Conservation (phyloP, 2,329 filamentous ascomycete species). For the Paraphoma chrysanthemicola region DNA sequence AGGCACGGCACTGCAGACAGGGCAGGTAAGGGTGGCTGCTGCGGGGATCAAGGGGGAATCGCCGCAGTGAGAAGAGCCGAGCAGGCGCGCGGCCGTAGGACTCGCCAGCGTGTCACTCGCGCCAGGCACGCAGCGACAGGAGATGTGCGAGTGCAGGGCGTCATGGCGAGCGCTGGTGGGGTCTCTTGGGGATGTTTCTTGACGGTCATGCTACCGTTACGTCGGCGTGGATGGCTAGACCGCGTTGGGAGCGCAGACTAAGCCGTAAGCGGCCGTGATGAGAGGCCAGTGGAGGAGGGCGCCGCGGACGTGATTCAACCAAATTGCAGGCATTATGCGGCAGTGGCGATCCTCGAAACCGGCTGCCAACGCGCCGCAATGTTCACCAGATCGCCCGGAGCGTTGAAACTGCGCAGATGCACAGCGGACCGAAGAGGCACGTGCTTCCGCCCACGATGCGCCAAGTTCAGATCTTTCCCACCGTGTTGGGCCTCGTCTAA, state of each 20-base stretch:
- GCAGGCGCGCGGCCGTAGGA: constrained; percentile 15
- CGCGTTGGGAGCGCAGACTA: constrained; percentile 13
- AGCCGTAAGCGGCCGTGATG: constrained; percentile 19
- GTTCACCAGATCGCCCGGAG: constrained; percentile 5
- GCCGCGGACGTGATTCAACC: constrained; percentile 33
- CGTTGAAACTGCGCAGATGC: constrained; percentile 8
- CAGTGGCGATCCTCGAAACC: constrained; percentile 12
- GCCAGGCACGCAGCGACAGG: constrained; percentile 27
- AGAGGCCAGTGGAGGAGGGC: constrained; percentile 18
- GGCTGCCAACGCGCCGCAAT: constrained; percentile 8
- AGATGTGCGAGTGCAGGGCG: constrained; percentile 30
- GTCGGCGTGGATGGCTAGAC: constrained; percentile 33
- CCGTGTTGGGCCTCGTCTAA: constrained; percentile 1
- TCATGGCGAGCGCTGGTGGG: constrained; percentile 38
- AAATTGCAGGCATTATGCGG: constrained; percentile 25
- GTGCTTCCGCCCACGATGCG: constrained; percentile 10
- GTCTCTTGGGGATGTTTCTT: constrained; percentile 33
- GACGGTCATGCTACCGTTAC: constrained; percentile 42
- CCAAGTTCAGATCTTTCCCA: neutral
- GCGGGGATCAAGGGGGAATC: constrained; percentile 22
- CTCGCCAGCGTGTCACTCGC: constrained; percentile 22
- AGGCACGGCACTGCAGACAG: constrained; percentile 40
- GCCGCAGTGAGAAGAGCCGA: constrained; percentile 12
- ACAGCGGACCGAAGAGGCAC: constrained; percentile 12
- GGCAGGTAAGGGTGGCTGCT: constrained; percentile 36